A percentile compares a stretch with the other conserved stretches of the same genome.
Evolutionary conservation across 1,284 basidiomycete genomes (phyloP).

Genomic region (Meira miltonrushii): DNA sequence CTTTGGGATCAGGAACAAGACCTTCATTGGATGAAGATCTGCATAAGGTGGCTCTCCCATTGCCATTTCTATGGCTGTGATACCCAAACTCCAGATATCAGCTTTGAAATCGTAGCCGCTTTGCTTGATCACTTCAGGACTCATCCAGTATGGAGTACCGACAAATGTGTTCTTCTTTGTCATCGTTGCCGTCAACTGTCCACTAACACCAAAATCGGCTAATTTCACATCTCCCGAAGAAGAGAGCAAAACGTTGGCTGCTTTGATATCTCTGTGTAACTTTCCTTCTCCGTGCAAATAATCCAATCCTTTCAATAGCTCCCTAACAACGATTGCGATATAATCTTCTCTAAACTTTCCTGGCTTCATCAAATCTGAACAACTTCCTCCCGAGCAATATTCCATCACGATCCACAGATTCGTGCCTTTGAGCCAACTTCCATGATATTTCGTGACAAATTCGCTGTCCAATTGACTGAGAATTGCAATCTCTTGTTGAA

Average conservation of each 20-base stretch:
- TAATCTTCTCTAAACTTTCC: conserved; percentile 96
- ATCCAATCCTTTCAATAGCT: conserved; percentile 83
- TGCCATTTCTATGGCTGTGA: conserved; percentile 94
- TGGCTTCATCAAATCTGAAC: conserved; percentile 78
- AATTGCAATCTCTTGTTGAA: conserved; percentile 98
- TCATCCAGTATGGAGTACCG: conserved; percentile 74
- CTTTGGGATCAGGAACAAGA: conserved; percentile 95
- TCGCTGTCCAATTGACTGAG: conserved; percentile 94
- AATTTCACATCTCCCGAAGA: conserved; percentile 95
- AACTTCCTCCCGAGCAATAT: conserved; percentile 63
- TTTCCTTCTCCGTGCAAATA: conserved; percentile 95
- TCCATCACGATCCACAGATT: conserved; percentile 99
- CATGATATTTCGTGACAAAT: conserved; percentile 94
- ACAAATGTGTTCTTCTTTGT: conserved; percentile 97
- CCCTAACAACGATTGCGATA: conserved; percentile 91
- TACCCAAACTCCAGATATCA: conserved; percentile 68
- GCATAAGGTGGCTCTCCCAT: conserved; percentile 97
- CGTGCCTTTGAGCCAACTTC: conserved; percentile 84
- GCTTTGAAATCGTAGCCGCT: conserved; percentile 98
- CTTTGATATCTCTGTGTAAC: conserved; percentile 96
- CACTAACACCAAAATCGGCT: conserved; percentile 97
- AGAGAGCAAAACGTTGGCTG: conserved; percentile 89
- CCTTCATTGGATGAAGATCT: conserved; percentile 96
- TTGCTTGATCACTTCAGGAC: conserved; percentile 98
- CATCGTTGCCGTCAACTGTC: conserved; percentile 84